Evolutionary conservation across 495 filamentous ascomycete species (phyloP), one percentile per base, ranked within the genome.

Genomic region (Melanomma pulvis-pyrius): DNA sequence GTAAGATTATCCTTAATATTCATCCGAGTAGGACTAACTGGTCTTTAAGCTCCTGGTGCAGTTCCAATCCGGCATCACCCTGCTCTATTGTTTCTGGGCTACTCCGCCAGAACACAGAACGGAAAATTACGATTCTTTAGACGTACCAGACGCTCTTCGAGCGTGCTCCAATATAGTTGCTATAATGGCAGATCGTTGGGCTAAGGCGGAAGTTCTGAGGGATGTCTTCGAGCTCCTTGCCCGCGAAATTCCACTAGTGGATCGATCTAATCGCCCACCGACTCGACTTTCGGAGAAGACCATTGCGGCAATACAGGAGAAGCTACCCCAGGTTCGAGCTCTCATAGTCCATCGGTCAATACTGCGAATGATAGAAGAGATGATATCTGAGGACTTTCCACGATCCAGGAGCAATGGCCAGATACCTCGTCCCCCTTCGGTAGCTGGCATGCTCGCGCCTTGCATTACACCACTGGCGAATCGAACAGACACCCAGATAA

Each of bases 111-210:
- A 61, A 26, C 19, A 30, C 29, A 25, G 58, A 26, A 61, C 58
- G 17, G 58, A 61, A 1, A 61, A 61, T 29, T 61, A 49, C 17
- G 58, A 61, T 24, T 61, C 58, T 2, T 24, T 50, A 17, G 58
- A 61, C 19, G 58, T 61, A 49, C 29, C 44, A 26, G 58, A 61
- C 19, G 58, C 58, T 2, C 58, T 61, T 0, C n/a, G 58, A 21
- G 58, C 58, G 6, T 61, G 58, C 22, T 61, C 58, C 58, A 61
- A 61, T 24, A 61, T 61, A 28, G 34, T 61, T 17, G 58, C 58
- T n/a, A 61, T 61, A 19, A 61, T 61, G 58, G 58, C 58, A 17
- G 58, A 61, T 50, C 58, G 58, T 17, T 61, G 58, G 58, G 41
- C 58, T 13, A 61, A 61, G 22, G 58, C 58, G 6, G 58, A 61